phyloP scores from a whole-genome alignment of 768 basidiomycete genomes.

The Leccinum obscurum region DNA sequence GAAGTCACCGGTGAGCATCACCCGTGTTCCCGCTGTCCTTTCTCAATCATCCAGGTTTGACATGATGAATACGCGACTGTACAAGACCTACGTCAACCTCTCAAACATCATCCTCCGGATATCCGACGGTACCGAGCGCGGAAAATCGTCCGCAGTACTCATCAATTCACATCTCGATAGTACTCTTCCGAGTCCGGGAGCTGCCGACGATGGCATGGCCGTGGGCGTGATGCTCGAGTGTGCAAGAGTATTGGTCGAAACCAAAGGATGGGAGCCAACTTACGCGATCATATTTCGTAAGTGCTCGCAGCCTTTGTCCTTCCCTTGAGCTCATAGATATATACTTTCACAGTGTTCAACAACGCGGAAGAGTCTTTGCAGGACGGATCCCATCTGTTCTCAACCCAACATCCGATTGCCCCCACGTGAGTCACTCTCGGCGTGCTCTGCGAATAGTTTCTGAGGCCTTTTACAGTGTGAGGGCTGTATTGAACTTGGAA shows the following conservation, averaged over 20 bases:
- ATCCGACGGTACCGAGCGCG: constrained; percentile 68
- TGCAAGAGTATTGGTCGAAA: constrained; percentile 69
- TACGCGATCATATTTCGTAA: constrained; percentile 81
- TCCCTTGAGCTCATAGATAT: background rate
- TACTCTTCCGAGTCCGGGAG: constrained; percentile 86
- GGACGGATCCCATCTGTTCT: constrained; percentile 41
- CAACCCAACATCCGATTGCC: constrained; percentile 81
- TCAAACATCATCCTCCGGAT: constrained; percentile 88
- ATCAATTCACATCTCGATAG: constrained; percentile 90
- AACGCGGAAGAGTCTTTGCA: constrained; percentile 83
- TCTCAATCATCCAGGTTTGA: constrained; percentile 66
- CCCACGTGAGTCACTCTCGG: constrained; percentile 51
- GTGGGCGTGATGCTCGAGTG: constrained; percentile 93
- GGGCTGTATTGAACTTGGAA: constrained; percentile 76
- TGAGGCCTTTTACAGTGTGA: constrained; percentile 41
- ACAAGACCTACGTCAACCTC: constrained; percentile 86
- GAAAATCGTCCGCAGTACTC: constrained; percentile 81
- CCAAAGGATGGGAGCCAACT: constrained; percentile 68
- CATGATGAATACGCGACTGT: constrained; percentile 82
- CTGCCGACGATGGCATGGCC: constrained; percentile 84
- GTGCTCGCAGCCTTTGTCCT: constrained; percentile 29
- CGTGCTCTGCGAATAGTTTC: constrained; percentile 1
- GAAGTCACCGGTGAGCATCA: constrained; percentile 73
- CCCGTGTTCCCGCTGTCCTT: too few species aligned
- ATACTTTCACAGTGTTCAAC: constrained; percentile 72